Conservation (phyloP, 192 early-diverging fungal species). For the Rhizophagus prolifer region DNA sequence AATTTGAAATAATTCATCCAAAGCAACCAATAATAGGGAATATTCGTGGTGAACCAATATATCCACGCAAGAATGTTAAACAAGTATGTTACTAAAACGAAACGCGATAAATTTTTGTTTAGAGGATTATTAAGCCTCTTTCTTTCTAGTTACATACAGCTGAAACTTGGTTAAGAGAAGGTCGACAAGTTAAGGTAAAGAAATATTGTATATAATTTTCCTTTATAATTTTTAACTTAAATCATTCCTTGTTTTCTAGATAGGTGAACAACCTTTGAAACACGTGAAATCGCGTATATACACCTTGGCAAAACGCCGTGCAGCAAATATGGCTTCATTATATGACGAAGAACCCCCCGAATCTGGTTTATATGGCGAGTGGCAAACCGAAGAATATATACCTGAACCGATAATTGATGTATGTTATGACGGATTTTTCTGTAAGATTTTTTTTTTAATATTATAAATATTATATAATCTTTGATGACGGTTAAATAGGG, state of each 20-base stretch:
- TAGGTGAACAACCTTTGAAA: conserved; percentile 41
- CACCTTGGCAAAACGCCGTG: conserved; percentile 46
- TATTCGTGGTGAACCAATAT: conserved; percentile 76
- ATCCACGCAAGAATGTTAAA: conserved; percentile 71
- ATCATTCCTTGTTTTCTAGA: neutral
- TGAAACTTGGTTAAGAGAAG: conserved; percentile 67
- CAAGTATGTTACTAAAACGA: conserved; percentile 19
- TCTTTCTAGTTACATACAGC: conserved; percentile 37
- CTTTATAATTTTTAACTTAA: neutral
- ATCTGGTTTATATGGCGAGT: conserved; percentile 73
- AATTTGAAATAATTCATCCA: conserved; percentile 78
- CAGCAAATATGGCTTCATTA: conserved; percentile 35
- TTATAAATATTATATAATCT: conserved; percentile 24
- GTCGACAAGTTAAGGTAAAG: conserved; percentile 45
- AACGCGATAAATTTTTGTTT: neutral
- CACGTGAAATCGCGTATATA: conserved; percentile 45
- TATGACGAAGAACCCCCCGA: conserved; percentile 33
- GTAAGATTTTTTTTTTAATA: neutral
- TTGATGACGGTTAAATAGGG: conserved; percentile 49
- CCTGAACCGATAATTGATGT: conserved; percentile 65
- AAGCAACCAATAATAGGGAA: conserved; percentile 67
- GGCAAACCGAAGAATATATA: conserved; percentile 78
- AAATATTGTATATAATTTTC: neutral
- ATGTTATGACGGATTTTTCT: conserved; percentile 2
- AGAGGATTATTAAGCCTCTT: too few relatives aligned